Evolutionary conservation across 2,329 filamentous ascomycete genomes (phyloP).

Genomic region (Fusarium anthophilum): DNA sequence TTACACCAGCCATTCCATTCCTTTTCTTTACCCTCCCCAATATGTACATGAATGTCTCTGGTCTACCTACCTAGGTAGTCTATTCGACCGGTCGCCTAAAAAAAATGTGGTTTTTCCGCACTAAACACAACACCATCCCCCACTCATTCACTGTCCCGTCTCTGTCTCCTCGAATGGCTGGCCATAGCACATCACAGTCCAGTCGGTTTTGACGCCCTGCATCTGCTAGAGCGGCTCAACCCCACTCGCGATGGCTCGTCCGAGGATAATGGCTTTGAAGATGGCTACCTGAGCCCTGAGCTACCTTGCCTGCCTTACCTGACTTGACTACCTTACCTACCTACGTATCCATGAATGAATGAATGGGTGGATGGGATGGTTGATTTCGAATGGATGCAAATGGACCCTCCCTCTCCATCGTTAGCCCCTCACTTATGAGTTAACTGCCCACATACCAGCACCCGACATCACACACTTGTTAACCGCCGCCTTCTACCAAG

Average conservation of each 20-base stretch:
- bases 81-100: conserved; percentile 15
- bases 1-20: not conserved
- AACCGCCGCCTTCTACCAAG: conserved; percentile 27
- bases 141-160: conserved; percentile 18
- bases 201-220: conserved; percentile 29
- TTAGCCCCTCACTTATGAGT: conserved; percentile 42
- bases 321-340: not conserved
- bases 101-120: conserved; percentile 23
- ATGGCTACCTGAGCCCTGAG: not conserved
- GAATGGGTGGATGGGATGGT: conserved; percentile 18
- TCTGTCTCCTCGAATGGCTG: not conserved
- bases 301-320: not conserved
- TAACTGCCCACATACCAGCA: conserved; percentile 40
- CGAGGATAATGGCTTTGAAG: not conserved
- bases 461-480: conserved; percentile 38
- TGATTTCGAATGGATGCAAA: conserved; percentile 1
- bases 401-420: conserved; percentile 32
- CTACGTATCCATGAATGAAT: not conserved
- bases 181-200: conserved; percentile 9
- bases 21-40: not conserved
- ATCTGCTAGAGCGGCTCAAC: conserved; percentile 31
- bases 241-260: conserved; percentile 31
- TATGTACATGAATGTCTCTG: not conserved
- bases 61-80: not conserved
- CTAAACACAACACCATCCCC: conserved; percentile 38